Base-by-base conservation (phyloP, 164 flowering plant genomes). In the Vitis cinerea region DNA sequence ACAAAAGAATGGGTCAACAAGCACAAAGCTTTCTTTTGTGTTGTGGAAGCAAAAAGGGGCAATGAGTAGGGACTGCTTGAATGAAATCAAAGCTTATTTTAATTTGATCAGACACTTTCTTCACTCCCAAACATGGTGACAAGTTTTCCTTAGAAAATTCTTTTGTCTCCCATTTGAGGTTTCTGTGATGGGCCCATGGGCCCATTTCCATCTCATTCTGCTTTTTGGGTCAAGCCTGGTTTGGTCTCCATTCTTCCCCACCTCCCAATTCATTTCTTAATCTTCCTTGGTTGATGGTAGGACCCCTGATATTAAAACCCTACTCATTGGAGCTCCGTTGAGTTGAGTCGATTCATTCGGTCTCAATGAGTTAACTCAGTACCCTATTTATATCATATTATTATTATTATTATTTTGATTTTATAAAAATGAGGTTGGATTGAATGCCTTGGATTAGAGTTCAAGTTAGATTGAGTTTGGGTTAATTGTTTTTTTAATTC, bases 131-230 rank as follows among this genome's bases (percentile, higher is more conserved):
- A 66, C 63, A 53, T 19, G 70, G 66, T 63, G 73, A 67, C 68
- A 70, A 63, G 49, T 16, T 50, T 61, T 31, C 29, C 37, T 61
- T 52, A 30, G 56, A 60, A 71, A 52, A 2, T 31, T 48, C 44
- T 19, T 55, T 69, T 70, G 77, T 79, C 77, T 74, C 79, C 77
- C 73, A 70, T 67, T 59, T 29, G 65, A 56, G 75, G 73, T 68
- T 72, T 50, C 47, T 51, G 10, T 49, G 50, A 71, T 55, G 74
- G 56, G 62, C 63, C 57, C 50, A 54, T 55, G 78, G 78, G 70
- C 50, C 81, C 76, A 69, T 65, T 64, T 44, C 27, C 10, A 67
- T 73, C 58, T 59, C 50, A 61, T 65, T 49, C 4, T 72, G 67
- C 68, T 19, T 13, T 64, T 13, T 48, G 68, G 72, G 64, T 71